Evolutionary conservation across 441 rosid genomes (phyloP), one percentile per base, ranked within the genome.

Genomic region (Arabidopsis lyrata): DNA sequence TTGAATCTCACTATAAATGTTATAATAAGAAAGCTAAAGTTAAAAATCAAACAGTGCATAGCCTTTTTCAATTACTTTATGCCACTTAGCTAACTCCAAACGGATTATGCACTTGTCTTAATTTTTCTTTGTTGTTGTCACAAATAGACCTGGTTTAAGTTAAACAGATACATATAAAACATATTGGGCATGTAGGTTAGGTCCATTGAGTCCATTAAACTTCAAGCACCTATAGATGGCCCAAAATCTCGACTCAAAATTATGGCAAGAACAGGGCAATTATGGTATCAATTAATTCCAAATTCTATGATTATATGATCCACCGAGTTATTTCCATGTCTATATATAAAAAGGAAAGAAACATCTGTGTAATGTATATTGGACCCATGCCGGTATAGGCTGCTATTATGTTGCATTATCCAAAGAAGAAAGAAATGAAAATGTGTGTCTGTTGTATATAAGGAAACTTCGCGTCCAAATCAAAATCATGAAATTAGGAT

Each of bases 1-100:
- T n/a, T n/a, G n/a, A n/a, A n/a, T n/a, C n/a, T n/a, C 18, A 54
- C 42, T 67, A 24, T 8, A 13, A 5, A 7, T 34, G 27, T 20
- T 35, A 4, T 59, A 38, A 45, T 29, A 11, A 44, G 5, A 35
- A 18, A 63, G 15, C 3, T 34, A 6, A 34, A 16, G 4, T 6
- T 2, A 0, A 11, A 6, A 32, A 20, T 35, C 5, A 49, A 35
- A 47, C 18, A 66, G 15, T 36, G 39, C 24, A 10, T 27, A 53
- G 18, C 32, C 18, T 34, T 61, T 38, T 18, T 2, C 49, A 45
- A 45, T 47, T 22, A 14, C 47, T 66, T 36, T 22, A n/a, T 66
- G 36, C 22, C 32, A 68, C 63, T 68, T 68, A 31, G 18, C 52
- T 42, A 54, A 54, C 53, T 67, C 41, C 53, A 55, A 55, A 55